Base-by-base conservation (phyloP, 2,329 filamentous ascomycete species). In the Aspergillus sp. region DNA sequence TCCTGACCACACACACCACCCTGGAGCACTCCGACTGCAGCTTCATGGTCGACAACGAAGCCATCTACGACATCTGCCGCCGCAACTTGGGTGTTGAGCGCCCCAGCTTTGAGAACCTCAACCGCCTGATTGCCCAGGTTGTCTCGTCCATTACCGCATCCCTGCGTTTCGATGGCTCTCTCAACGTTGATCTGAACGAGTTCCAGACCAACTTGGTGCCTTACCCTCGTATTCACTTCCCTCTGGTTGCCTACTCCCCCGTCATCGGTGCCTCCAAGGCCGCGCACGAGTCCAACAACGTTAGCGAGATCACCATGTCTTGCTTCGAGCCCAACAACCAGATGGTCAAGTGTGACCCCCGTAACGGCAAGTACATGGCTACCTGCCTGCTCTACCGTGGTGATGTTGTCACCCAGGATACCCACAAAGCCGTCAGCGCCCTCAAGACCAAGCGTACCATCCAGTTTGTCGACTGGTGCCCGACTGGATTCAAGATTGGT, bases 261-360 rank as follows among this genome's bases (percentile, higher is more conserved):
- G 88, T 98, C 65, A 83, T 97, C 72, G 96, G 90, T 51, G 87
- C 90, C 52, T 86, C 88, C 70, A 96, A 96, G 83, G 89, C 90
- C 60, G 86, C 89, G 47, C 91, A 98, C 78, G 91, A 98, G 80
- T 85, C 90, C 79, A 95, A 96, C 84, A 93, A 88, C 27, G 91
- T 97, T 56, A 86, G 90, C 75, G 93, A 97, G 79, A 96, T 97
- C 78, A 94, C 89, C 73, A 94, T 91, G 84, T 88, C 88, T 57
- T 97, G 91, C 85, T 98, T 98, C 77, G 91, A 98, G 83, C 90
- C 91, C 61, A 88, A 96, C 84, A 96, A 95, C 84, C 91, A 98
- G 85, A 98, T 98, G 91, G 91, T 98, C 71, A 95, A 95, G 82
- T 98, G 91, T 69, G 93, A 98, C 71, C 91, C 91, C 60, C 90